phyloP scores from a whole-genome alignment of 768 basidiomycete species.

The Serpula lacrymans region DNA sequence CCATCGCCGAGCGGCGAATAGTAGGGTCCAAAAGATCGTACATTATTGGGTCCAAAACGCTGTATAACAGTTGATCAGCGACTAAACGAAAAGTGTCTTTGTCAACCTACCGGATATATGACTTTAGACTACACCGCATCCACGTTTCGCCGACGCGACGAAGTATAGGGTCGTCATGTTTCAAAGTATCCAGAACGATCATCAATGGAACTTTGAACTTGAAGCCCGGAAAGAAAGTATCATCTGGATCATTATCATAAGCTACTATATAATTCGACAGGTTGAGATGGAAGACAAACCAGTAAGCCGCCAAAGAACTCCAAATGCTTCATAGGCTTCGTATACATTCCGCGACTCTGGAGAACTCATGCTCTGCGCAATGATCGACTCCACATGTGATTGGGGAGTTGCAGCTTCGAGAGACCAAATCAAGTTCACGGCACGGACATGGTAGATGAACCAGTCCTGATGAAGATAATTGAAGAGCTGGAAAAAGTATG shows the following conservation, averaged over 20 bases:
- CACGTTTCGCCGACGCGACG: constrained; percentile 89
- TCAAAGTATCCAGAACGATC: constrained; percentile 80
- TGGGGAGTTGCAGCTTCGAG: constrained; percentile 54
- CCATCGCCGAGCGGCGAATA: constrained; percentile 49
- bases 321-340: constrained; percentile 82
- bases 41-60: constrained; percentile 88
- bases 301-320: constrained; percentile 86
- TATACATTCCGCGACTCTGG: constrained; percentile 42
- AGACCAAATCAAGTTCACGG: constrained; percentile 80
- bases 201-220: constrained; percentile 83
- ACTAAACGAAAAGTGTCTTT: neutral
- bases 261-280: neutral
- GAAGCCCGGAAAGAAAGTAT: constrained; percentile 76
- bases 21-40: constrained; percentile 71
- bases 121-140: constrained; percentile 93
- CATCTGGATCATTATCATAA: constrained; percentile 51
- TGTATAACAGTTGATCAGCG: constrained; percentile 25
- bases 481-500: constrained; percentile 50
- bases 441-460: constrained; percentile 74
- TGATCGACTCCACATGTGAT: constrained; percentile 72
- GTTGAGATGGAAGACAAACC: constrained; percentile 41
- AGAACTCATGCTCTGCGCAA: constrained; percentile 70
- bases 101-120: constrained; percentile 71
- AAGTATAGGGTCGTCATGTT: constrained; percentile 67
- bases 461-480: constrained; percentile 66